Evolutionary conservation across 345 rosid genomes (phyloP).

Genomic region (Aquilaria sinensis): DNA sequence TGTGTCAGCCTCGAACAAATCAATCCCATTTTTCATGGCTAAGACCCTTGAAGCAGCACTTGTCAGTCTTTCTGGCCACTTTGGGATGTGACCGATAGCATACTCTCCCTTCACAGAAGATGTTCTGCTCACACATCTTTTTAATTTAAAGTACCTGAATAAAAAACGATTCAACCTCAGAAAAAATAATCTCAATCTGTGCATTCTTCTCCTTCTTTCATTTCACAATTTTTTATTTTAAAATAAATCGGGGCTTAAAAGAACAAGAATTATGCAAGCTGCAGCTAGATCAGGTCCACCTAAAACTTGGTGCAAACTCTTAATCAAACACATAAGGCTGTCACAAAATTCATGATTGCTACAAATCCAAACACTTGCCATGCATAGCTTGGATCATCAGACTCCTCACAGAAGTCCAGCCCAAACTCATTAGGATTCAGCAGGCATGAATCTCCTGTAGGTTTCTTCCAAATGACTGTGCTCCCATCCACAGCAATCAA

Average conservation of each 20-base stretch:
- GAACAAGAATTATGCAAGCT: conserved; percentile 3
- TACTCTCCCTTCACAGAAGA: conserved; percentile 54
- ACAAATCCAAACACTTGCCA: conserved; percentile 47
- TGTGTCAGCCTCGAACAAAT: conserved; percentile 86
- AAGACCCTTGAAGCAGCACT: conserved; percentile 63
- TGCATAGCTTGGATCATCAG: conserved; percentile 60
- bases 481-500: conserved; percentile 84
- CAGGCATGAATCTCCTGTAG: conserved; percentile 63
- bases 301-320: not conserved
- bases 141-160: conserved; percentile 77
- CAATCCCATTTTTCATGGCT: conserved; percentile 61
- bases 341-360: conserved; percentile 1
- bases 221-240: too few relatives aligned
- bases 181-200: not conserved
- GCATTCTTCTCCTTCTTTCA: too few relatives aligned
- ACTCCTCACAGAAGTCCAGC: conserved; percentile 63
- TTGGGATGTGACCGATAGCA: conserved; percentile 63
- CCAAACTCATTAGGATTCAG: conserved; percentile 72
- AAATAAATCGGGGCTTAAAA: too few relatives aligned
- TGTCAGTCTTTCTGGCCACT: conserved; percentile 79
- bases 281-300: conserved; percentile 8
- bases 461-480: conserved; percentile 97
- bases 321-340: not conserved
- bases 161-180: conserved; percentile 6
- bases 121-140: conserved; percentile 57